Base-by-base conservation (phyloP, 306 rosid species). In the Ammopiptanthus mongolicus region DNA sequence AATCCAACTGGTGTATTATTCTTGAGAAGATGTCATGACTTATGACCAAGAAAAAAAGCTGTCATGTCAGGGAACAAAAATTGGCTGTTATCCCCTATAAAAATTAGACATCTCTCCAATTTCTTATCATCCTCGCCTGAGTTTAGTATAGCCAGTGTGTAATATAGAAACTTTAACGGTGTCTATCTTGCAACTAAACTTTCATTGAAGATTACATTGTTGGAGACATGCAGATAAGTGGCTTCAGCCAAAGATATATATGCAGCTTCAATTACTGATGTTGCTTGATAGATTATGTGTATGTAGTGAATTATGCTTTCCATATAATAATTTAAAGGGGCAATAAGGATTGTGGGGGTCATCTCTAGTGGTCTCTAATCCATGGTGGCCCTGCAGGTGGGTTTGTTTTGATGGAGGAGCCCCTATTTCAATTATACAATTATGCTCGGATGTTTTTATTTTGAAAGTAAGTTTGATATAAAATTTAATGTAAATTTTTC, bases 1-100 rank as follows among this genome's bases (percentile, higher is more conserved):
- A 95, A 83, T 90, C 97, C 57, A 95, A 95, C 84, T 95, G 96
- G 98, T 90, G 97, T 50, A 81, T 91, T 78, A 81, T 88, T 86
- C 97, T 95, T n/a, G 88, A 95, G 88, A 95, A 81, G 82, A 86
- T 74, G 4, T 25, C 1, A 25, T 25, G 28, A 25, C 28, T 39
- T 33, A 29, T 95, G 88, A 87, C 59, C 18, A 51, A 70, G 56
- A 46, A 65, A 72, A 52, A 28, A 79, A 58, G 46, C 46, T 1
- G 2, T 1, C 2, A 25, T 46, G 34, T 33, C 37, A n/a, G 7
- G 58, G 28, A 46, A 25, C 48, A 57, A 46, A 65, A 15, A 19
- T 73, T 44, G 23, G 53, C 34, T 46, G 66, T 55, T 44, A 2
- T 50, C 42, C 57, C 4, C 7, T 10, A 25, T 25, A 25, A 25